Conservation (phyloP, 2,329 filamentous ascomycete species). For the Nothophaeocryptopus gaeumannii region DNA sequence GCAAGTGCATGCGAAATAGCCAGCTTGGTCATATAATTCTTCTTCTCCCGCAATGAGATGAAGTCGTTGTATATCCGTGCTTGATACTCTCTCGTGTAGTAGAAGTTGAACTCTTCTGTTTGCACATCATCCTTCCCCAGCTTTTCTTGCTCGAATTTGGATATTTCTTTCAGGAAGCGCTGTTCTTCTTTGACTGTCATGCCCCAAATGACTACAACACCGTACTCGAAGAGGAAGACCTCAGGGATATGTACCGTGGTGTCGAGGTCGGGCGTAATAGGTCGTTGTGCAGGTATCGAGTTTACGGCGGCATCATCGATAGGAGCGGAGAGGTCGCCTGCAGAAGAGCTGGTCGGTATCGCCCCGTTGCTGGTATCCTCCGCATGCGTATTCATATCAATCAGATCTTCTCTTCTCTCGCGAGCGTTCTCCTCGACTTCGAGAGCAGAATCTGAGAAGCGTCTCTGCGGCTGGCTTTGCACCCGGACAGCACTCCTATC, state of each 20-base stretch:
- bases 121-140: slow-evolving; percentile 84
- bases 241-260: slow-evolving; percentile 88
- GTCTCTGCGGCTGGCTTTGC: slow-evolving; percentile 51
- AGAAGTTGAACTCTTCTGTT: slow-evolving; percentile 98
- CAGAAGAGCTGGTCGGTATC: slow-evolving; percentile 17
- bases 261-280: slow-evolving; percentile 69
- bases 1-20: slow-evolving; percentile 94
- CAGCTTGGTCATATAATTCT: slow-evolving; percentile 96
- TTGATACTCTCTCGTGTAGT: slow-evolving; percentile 97
- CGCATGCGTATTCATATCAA: slow-evolving; percentile 28
- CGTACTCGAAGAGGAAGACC: slow-evolving; percentile 94
- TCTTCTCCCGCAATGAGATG: slow-evolving; percentile 88
- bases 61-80: slow-evolving; percentile 99
- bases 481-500: slow-evolving; percentile 20
- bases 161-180: slow-evolving; percentile 86
- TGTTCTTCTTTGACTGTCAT: slow-evolving; percentile 90
- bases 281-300: slow-evolving; percentile 15
- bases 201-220: slow-evolving; percentile 96
- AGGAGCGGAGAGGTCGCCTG: slow-evolving; percentile 11
- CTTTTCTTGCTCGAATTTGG: slow-evolving; percentile 91
- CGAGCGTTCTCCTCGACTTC: slow-evolving; percentile 57
- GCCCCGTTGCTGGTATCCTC: slow-evolving; percentile 14
- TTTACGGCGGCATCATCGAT: slow-evolving; percentile 13
- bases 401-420: slow-evolving; percentile 36
- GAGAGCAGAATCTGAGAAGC: slow-evolving; percentile 71